These are phyloP conservation scores for Dittrichia graveolens DNA, from an alignment of 129 eudicot species.

Conservation along the genomic window DNA sequence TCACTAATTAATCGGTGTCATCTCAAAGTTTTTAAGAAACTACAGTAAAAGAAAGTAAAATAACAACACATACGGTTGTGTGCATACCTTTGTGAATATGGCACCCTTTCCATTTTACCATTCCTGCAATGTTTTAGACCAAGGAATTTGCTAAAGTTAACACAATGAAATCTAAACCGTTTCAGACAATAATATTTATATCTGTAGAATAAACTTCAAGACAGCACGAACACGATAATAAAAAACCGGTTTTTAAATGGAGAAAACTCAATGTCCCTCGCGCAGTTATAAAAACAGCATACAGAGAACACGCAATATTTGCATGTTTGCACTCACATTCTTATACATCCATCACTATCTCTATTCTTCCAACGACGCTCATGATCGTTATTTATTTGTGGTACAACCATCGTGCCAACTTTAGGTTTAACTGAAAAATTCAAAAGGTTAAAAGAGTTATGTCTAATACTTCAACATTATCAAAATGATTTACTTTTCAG, in stretches of 20 bases:
- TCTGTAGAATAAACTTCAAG: conserved; percentile 19
- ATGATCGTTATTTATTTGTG: conserved; percentile 43
- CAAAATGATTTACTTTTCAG: neutral
- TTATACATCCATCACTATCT: conserved; percentile 49
- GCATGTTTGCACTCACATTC: conserved; percentile 42
- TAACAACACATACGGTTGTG: neutral
- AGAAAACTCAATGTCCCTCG: neutral
- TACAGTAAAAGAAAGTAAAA: conserved; percentile 8
- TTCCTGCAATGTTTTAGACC: conserved; percentile 40
- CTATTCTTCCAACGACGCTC: conserved; percentile 44
- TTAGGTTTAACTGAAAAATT: conserved; percentile 58
- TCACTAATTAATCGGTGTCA: too few relatives aligned
- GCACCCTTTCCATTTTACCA: conserved; percentile 32
- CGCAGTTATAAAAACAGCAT: neutral
- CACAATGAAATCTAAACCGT: conserved; percentile 11
- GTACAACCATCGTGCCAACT: conserved; percentile 36
- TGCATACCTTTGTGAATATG: conserved; percentile 40
- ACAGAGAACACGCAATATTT: neutral
- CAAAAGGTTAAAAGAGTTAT: conserved; percentile 3
- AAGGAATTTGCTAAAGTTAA: conserved; percentile 23
- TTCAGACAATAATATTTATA: conserved; percentile 1
- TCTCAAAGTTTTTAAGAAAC: too few relatives aligned
- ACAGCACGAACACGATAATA: neutral
- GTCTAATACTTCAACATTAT: neutral
- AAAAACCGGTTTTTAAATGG: neutral